Percentiles rank a stretch among this genome's conserved stretches.
phyloP scores from a whole-genome alignment of 768 basidiomycete species.

The Crucibulum laeve region DNA sequence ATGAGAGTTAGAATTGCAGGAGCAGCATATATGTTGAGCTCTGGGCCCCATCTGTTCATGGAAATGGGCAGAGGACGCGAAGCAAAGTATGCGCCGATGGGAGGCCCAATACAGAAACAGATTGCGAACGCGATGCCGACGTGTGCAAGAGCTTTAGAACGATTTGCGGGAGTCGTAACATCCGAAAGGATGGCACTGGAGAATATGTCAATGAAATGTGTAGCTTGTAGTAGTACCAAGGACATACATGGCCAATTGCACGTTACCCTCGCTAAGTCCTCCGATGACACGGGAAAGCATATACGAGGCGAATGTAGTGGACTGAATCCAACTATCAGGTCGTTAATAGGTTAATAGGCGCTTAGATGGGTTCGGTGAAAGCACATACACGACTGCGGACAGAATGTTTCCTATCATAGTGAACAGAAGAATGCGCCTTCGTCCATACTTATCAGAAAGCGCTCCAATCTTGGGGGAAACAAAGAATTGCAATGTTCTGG shows the following conservation, averaged over 20 bases:
- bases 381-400: conserved; percentile 76
- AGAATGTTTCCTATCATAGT: conserved; percentile 94
- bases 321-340: conserved; percentile 73
- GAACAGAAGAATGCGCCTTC: conserved; percentile 74
- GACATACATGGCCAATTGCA: conserved; percentile 89
- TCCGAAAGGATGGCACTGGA: conserved; percentile 90
- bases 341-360: background rate
- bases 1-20: conserved; percentile 85
- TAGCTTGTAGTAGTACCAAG: background rate
- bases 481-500: conserved; percentile 77
- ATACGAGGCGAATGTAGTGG: conserved; percentile 87
- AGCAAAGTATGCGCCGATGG: conserved; percentile 94
- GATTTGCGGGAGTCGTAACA: conserved; percentile 73
- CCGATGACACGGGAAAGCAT: conserved; percentile 88
- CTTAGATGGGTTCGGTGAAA: background rate
- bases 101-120: conserved; percentile 90
- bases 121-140: conserved; percentile 96
- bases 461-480: conserved; percentile 79
- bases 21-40: conserved; percentile 84
- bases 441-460: conserved; percentile 87
- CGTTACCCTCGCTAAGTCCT: conserved; percentile 95
- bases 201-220: conserved; percentile 1
- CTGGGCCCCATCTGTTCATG: conserved; percentile 48
- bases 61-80: conserved; percentile 71
- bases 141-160: conserved; percentile 83